Percentiles rank a stretch among this genome's conserved stretches.
phyloP scores from a whole-genome alignment of 768 basidiomycete species.

The Amanita phalloides region DNA sequence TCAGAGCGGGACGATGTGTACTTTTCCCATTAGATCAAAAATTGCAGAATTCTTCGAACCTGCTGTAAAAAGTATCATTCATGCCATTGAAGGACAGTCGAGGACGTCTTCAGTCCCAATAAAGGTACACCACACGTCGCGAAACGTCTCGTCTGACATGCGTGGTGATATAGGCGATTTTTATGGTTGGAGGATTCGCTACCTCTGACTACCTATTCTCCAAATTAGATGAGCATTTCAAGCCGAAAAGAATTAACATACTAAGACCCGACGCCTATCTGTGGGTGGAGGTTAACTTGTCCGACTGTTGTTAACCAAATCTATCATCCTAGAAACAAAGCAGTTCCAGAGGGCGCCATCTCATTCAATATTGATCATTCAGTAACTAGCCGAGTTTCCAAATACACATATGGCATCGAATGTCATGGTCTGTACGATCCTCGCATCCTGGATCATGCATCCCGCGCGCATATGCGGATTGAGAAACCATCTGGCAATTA shows the following conservation, averaged over 20 bases:
- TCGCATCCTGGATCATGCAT: conserved; percentile 5
- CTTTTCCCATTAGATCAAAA: neutral
- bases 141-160: neutral
- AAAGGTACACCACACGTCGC: neutral
- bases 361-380: conserved; percentile 14
- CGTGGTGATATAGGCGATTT: conserved; percentile 20
- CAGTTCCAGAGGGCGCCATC: conserved; percentile 15
- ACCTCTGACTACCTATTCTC: conserved; percentile 38
- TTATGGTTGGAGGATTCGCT: conserved; percentile 45
- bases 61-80: neutral
- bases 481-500: neutral
- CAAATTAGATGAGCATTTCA: conserved; percentile 26
- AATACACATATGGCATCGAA: conserved; percentile 9
- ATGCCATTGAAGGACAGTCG: neutral
- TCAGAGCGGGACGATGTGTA: too few species aligned
- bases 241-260: conserved; percentile 22
- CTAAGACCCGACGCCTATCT: conserved; percentile 33
- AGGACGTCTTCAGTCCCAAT: neutral
- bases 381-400: conserved; percentile 10
- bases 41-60: conserved; percentile 5
- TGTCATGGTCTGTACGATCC: conserved; percentile 5
- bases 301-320: neutral
- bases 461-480: neutral
- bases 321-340: conserved; percentile 12
- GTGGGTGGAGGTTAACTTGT: conserved; percentile 20